These are phyloP conservation scores for Syncephalastrum racemosum DNA, from an alignment of 371 early-diverging fungal genomes.

Conservation along the genomic window DNA sequence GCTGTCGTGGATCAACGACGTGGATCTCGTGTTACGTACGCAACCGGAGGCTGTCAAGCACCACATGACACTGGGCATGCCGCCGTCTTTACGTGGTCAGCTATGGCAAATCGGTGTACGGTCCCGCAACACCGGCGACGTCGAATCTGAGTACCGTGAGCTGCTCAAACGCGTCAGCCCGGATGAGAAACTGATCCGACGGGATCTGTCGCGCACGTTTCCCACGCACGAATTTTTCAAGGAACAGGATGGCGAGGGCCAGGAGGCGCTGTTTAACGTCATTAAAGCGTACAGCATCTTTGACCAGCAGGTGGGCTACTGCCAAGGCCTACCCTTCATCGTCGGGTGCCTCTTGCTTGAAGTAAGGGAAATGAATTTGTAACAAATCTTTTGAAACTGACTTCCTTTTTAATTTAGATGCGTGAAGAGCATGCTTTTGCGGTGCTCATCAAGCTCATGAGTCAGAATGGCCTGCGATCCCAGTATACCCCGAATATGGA, in stretches of 20 bases:
- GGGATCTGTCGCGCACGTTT: slow-evolving; percentile 88
- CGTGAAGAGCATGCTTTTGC: slow-evolving; percentile 85
- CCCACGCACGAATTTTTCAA: slow-evolving; percentile 80
- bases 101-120: slow-evolving; percentile 80
- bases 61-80: slow-evolving; percentile 67
- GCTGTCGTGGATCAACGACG: slow-evolving; percentile 30
- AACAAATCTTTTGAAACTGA: neutral
- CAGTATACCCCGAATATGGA: slow-evolving; percentile 83
- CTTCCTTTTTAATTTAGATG: slow-evolving; percentile 53
- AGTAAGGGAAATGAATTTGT: slow-evolving; percentile 47
- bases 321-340: slow-evolving; percentile 92
- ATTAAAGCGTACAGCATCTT: slow-evolving; percentile 89
- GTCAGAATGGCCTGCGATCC: slow-evolving; percentile 76
- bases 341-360: slow-evolving; percentile 86
- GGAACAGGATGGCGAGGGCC: slow-evolving; percentile 76
- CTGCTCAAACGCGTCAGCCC: slow-evolving; percentile 74
- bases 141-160: slow-evolving; percentile 79
- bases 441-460: slow-evolving; percentile 69
- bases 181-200: slow-evolving; percentile 83
- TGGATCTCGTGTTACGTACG: slow-evolving; percentile 21
- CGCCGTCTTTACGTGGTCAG: slow-evolving; percentile 77
- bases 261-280: slow-evolving; percentile 78
- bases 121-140: slow-evolving; percentile 61
- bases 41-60: slow-evolving; percentile 26
- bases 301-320: slow-evolving; percentile 94